A percentile compares a stretch with the other conserved stretches of the same genome.
phyloP scores from a whole-genome alignment of 2,329 filamentous ascomycete species.

The Xylariomycetidae sp. region DNA sequence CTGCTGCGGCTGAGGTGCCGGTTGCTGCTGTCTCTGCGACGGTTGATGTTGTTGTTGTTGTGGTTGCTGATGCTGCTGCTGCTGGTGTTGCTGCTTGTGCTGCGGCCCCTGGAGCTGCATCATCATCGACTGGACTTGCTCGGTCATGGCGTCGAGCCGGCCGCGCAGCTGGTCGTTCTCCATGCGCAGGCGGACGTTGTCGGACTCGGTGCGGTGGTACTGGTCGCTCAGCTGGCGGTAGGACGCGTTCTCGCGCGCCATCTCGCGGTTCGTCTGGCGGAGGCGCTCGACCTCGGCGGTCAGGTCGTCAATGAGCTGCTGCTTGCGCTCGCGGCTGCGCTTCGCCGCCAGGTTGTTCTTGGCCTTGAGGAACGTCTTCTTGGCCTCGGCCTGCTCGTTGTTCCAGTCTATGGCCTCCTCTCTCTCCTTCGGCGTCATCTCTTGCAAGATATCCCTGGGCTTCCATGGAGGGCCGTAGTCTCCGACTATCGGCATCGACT shows the following conservation, averaged over 20 bases:
- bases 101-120: background rate
- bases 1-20: too few relatives aligned
- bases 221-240: constrained; percentile 3
- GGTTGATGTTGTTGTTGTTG: background rate
- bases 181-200: background rate
- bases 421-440: background rate
- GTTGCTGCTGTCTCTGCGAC: background rate
- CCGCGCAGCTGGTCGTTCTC: background rate
- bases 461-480: constrained; percentile 1
- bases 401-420: background rate
- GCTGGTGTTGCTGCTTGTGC: background rate
- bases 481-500: too few relatives aligned
- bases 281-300: constrained; percentile 12
- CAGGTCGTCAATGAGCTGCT: background rate
- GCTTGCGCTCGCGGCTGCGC: constrained; percentile 27
- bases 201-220: background rate
- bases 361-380: constrained; percentile 1
- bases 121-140: background rate
- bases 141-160: background rate
- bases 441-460: background rate
- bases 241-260: constrained; percentile 19
- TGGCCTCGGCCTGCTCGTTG: background rate
- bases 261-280: constrained; percentile 15
- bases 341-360: constrained; percentile 35
- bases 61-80: background rate